These are phyloP conservation scores for Suillus luteus DNA, from an alignment of 768 basidiomycete species.

Conservation along the genomic window DNA sequence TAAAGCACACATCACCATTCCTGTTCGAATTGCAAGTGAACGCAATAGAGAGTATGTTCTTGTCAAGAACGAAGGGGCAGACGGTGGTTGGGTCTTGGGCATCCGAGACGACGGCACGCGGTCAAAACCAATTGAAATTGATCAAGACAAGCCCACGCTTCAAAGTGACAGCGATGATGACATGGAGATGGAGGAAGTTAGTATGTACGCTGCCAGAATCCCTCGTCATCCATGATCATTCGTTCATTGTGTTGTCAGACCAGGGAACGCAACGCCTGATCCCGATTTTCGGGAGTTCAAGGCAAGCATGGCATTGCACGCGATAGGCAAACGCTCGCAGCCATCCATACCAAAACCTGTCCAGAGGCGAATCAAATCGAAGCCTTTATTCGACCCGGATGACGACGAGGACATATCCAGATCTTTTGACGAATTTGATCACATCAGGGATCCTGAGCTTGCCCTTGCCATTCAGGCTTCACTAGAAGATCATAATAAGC, in stretches of 20 bases:
- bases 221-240: slow-evolving; percentile 7
- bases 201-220: slow-evolving; percentile 50
- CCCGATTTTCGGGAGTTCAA: slow-evolving; percentile 65
- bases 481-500: slow-evolving; percentile 36
- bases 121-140: slow-evolving; percentile 85
- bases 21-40: slow-evolving; percentile 93
- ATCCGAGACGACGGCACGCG: slow-evolving; percentile 85
- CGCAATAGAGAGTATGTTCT: slow-evolving; percentile 94
- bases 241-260: slow-evolving; percentile 28
- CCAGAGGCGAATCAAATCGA: slow-evolving; percentile 38
- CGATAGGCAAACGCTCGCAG: slow-evolving; percentile 52
- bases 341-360: slow-evolving; percentile 30
- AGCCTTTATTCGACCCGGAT: slow-evolving; percentile 56
- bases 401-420: slow-evolving; percentile 45
- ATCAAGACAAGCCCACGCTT: slow-evolving; percentile 52
- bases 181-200: slow-evolving; percentile 81
- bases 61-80: slow-evolving; percentile 84
- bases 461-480: slow-evolving; percentile 66
- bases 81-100: slow-evolving; percentile 94
- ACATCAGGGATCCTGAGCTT: slow-evolving; percentile 57
- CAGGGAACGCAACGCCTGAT: slow-evolving; percentile 44
- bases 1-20: slow-evolving; percentile 86
- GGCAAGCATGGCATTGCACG: slow-evolving; percentile 59
- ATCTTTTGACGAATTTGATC: slow-evolving; percentile 28
- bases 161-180: slow-evolving; percentile 47